A percentile compares a stretch with the other conserved stretches of the same genome.
Conservation (phyloP, 2,329 filamentous ascomycete genomes). For the Rutstroemia sp. region DNA sequence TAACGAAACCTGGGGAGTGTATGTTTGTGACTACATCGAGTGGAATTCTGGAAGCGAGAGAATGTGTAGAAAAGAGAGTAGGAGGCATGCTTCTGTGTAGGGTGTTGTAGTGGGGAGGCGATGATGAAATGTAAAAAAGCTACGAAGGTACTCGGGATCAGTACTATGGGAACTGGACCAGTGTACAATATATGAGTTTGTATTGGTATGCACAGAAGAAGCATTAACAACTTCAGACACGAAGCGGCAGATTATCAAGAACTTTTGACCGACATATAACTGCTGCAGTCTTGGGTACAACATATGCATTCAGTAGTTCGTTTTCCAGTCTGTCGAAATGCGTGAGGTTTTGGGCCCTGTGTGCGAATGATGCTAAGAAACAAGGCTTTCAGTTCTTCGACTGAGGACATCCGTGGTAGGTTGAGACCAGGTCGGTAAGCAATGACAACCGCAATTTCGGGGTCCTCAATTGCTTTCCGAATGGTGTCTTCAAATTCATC, state of each 20-base stretch:
- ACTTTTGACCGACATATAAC: constrained; percentile 35
- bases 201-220: background rate
- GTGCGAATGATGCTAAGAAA: constrained; percentile 25
- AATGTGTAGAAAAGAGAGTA: constrained; percentile 62
- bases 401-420: constrained; percentile 37
- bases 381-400: constrained; percentile 19
- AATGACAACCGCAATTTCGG: constrained; percentile 65
- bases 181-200: constrained; percentile 1
- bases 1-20: constrained; percentile 60
- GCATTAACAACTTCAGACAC: background rate
- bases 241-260: background rate
- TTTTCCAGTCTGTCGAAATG: constrained; percentile 50
- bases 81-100: constrained; percentile 62
- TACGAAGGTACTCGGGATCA: background rate
- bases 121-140: background rate
- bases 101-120: constrained; percentile 36
- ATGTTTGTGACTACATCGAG: constrained; percentile 61
- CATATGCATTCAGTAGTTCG: constrained; percentile 58
- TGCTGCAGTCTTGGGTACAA: constrained; percentile 58
- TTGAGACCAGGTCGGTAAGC: constrained; percentile 73
- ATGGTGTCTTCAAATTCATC: constrained; percentile 42
- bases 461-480: constrained; percentile 49
- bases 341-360: constrained; percentile 14
- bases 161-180: constrained; percentile 3
- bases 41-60: constrained; percentile 60